A percentile compares a stretch with the other conserved stretches of the same genome.
Evolutionary conservation across 148 eudicot species (phyloP).

Genomic region (Chenopodium quinoa): DNA sequence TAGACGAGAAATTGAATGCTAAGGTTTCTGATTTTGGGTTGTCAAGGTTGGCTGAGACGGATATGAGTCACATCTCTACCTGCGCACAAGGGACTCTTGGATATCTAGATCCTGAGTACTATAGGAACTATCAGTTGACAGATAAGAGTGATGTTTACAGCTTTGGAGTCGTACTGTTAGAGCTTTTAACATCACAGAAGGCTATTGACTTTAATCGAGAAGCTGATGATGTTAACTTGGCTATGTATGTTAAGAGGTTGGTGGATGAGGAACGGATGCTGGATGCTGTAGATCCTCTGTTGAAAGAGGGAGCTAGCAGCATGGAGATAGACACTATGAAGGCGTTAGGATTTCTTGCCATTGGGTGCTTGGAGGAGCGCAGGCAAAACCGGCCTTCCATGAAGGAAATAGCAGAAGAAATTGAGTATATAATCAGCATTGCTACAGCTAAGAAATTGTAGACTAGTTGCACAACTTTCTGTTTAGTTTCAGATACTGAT

Average conservation of each 20-base stretch:
- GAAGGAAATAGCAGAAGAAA: conserved; percentile 78
- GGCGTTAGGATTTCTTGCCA: conserved; percentile 73
- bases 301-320: conserved; percentile 49
- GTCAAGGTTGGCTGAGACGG: conserved; percentile 77
- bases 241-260: conserved; percentile 68
- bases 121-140: conserved; percentile 72
- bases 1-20: conserved; percentile 70
- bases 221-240: conserved; percentile 82
- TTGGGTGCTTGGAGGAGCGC: conserved; percentile 74
- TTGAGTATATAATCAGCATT: conserved; percentile 71
- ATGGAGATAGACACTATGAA: conserved; percentile 81
- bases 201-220: conserved; percentile 71
- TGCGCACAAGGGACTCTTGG: conserved; percentile 93
- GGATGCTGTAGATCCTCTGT: conserved; percentile 59
- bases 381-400: conserved; percentile 82
- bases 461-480: not conserved
- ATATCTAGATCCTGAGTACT: conserved; percentile 85
- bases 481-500: not conserved
- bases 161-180: conserved; percentile 79
- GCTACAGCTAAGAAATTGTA: conserved; percentile 28
- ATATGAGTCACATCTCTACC: conserved; percentile 77
- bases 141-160: conserved; percentile 89
- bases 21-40: conserved; percentile 83
- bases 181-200: conserved; percentile 77
- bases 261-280: conserved; percentile 67